Base-by-base conservation (phyloP, 2,329 filamentous ascomycete species). In the Ambrosiella cleistominuta region DNA sequence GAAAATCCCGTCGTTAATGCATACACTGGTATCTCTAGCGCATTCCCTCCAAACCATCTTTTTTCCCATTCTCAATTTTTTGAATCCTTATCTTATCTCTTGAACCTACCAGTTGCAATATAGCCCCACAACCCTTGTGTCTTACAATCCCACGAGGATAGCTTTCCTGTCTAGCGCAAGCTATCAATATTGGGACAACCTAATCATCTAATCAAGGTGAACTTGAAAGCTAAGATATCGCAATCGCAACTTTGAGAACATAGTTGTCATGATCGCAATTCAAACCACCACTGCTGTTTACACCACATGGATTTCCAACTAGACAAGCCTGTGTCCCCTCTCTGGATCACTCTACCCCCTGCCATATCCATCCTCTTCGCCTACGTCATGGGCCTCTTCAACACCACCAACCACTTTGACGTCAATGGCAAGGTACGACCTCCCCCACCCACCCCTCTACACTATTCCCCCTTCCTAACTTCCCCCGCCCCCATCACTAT, bases 391-490 rank as follows among this genome's bases (percentile, higher is more conserved):
- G 82, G 83, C n/a, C 67, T 83, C 60, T 85, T 88, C 60, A 69
- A 75, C 54, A 44, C 37, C 52, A 70, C 76, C 58, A 83, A 95
- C 67, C 78, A 88, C 62, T 88, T 97, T 73, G 80, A 83, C 55
- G 86, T 96, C 9, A 82, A 89, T 65, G 88, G 88, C 68, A 86
- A 85, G 75, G 90, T 93, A 68, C 5, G 39, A n/a, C 44, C 56
- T 11, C 38, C 64, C 53, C 37, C 9, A 12, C 12, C 50, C 36
- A 8, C 12, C 1, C 35, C 51, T 37, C 35, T 8, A 50, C 39
- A 35, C 11, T 45, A 3, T 36, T 1, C 15, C 45, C 36, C 17
- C 7, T 35, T n/a, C 37, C 57, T 61, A 55, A 61, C 52, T 17
- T 36, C 13, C n/a, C 19, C 37, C 37, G n/a, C 47, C 13, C 5